phyloP scores from a whole-genome alignment of 1,284 basidiomycete genomes.

The Pseudozyma sp. region DNA sequence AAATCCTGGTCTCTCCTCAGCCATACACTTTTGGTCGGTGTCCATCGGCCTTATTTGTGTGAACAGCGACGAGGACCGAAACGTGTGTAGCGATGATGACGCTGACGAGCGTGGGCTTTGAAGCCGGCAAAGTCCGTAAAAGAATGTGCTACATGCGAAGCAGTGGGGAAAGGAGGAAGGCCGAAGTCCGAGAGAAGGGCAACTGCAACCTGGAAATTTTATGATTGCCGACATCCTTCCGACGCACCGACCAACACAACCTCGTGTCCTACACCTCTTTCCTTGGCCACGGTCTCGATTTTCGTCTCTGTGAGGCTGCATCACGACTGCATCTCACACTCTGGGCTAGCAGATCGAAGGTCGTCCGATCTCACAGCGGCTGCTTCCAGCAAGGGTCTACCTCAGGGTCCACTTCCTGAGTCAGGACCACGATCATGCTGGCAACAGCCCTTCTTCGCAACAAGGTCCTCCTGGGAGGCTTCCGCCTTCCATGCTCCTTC shows the following conservation, averaged over 20 bases:
- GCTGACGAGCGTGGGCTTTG: not conserved
- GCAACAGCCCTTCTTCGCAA: constrained; percentile 9
- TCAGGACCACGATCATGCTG: constrained; percentile 15
- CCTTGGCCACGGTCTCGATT: not conserved
- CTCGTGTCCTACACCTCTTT: not conserved
- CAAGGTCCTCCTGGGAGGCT: constrained; percentile 3
- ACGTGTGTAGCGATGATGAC: not conserved
- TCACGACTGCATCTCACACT: not conserved
- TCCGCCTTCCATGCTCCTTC: constrained; percentile 41
- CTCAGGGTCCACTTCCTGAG: not conserved
- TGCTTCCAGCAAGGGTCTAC: not conserved
- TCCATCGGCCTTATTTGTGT: not conserved
- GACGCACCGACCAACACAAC: not conserved
- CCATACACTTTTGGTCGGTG: constrained; percentile 5
- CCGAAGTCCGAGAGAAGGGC: constrained; percentile 16
- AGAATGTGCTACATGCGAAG: no score
- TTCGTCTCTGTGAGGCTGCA: not conserved
- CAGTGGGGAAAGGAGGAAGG: not conserved
- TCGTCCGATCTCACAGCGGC: no score
- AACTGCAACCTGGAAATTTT: no score
- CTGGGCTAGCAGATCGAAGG: no score
- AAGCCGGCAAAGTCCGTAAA: constrained; percentile 29
- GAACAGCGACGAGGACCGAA: constrained; percentile 20
- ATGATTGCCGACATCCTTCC: constrained; percentile 5
- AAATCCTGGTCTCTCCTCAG: no score